Evolutionary conservation across 1,284 basidiomycete genomes (phyloP).

Genomic region (Porodaedalea pini): DNA sequence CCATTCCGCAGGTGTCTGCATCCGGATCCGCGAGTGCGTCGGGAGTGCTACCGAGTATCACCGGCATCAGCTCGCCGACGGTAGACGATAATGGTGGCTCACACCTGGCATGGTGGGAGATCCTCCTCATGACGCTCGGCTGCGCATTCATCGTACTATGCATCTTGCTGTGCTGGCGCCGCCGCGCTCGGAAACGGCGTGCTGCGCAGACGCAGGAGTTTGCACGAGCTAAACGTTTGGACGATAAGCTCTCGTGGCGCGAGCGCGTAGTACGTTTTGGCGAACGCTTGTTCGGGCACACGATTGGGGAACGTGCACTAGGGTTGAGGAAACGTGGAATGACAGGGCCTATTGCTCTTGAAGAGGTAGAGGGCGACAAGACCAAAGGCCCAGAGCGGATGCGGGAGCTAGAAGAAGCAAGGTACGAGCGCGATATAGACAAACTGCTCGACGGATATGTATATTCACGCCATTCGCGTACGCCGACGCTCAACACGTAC

Average conservation of each 20-base stretch:
- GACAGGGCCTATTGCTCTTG: slow-evolving; percentile 29
- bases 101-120: slow-evolving; percentile 72
- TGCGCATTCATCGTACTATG: slow-evolving; percentile 72
- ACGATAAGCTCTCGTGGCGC: slow-evolving; percentile 48
- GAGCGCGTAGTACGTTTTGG: slow-evolving; percentile 52
- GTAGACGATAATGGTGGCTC: slow-evolving; percentile 33
- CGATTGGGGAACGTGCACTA: slow-evolving; percentile 29
- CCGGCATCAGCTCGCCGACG: slow-evolving; percentile 47
- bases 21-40: slow-evolving; percentile 38
- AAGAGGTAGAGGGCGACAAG: slow-evolving; percentile 12
- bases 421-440: slow-evolving; percentile 47
- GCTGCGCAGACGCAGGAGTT: slow-evolving; percentile 62
- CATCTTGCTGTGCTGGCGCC: slow-evolving; percentile 63
- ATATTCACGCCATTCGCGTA: slow-evolving; percentile 36
- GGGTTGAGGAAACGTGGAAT: slow-evolving; percentile 31
- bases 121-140: slow-evolving; percentile 74
- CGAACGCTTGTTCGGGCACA: slow-evolving; percentile 52
- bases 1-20: slow-evolving; percentile 43
- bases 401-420: slow-evolving; percentile 46
- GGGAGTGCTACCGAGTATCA: slow-evolving; percentile 49
- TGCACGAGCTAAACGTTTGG: slow-evolving; percentile 54
- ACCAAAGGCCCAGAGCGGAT: slow-evolving; percentile 36
- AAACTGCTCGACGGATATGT: slow-evolving; percentile 51
- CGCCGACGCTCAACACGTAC: slow-evolving; percentile 24
- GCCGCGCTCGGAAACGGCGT: slow-evolving; percentile 62